Evolutionary conservation across 176 grass and related monocot genomes (phyloP), one percentile per base, ranked within the genome.

Genomic region (Bothriochloa decipiens): DNA sequence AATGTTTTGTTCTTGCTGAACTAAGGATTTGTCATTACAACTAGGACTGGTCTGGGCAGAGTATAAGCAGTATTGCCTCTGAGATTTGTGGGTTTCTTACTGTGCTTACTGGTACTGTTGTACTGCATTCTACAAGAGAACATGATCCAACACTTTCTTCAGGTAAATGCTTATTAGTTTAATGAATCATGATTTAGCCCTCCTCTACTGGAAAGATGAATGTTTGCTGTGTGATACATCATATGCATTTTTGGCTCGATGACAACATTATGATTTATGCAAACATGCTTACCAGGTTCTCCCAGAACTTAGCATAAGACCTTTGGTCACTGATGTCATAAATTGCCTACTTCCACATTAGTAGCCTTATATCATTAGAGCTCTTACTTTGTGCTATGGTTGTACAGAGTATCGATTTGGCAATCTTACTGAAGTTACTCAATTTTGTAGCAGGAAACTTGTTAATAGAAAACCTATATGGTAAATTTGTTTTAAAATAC

Each of bases 41-140:
- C 22, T 73, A 98, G 96, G 96, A 98, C 81, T 98, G 96, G 96
- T 94, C 91, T 72, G 96, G 96, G 70, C 96, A 98, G 76, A 94
- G 91, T 78, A 86, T 91, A 81, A 98, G 93, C 52, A 87, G 87
- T 78, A 94, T 98, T 72, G 87, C 89, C 22, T 94, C 96, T 10
- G 96, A 95, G 60, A 85, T 93, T 72, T 98, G 93, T 79, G 96
- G 96, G 27, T 93, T 98, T 89, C 75, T 95, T 64, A 98, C 96
- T 8, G 91, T 98, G 70, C 89, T 98, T 78, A 89, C 91, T 6
- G 96, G 93, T 50, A 98, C 93, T 77, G 71, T 88, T 76, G 89
- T 95, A 70, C 85, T 94, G 58, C 93, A 95, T 90, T 95, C 96
- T 71, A 98, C 93, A 70, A 93, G 88, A 95, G 96, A 95, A 81